Conservation (phyloP, 306 rosid genomes). For the Mimosa pudica region DNA sequence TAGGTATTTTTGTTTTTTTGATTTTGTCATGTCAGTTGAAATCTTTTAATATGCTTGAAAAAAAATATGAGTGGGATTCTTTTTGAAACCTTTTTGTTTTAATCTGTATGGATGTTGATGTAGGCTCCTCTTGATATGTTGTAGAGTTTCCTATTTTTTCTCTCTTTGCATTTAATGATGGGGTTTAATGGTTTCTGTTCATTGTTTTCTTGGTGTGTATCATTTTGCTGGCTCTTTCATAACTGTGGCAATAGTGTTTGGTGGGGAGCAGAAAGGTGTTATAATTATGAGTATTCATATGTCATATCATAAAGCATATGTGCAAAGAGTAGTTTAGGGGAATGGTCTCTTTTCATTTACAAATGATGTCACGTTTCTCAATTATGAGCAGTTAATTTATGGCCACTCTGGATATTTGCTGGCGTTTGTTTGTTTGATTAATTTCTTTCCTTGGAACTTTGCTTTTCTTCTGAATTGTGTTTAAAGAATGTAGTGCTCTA, state of each 20-base stretch:
- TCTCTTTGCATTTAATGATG: conserved; percentile 46
- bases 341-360: conserved; percentile 55
- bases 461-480: conserved; percentile 25
- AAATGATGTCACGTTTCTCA: conserved; percentile 40
- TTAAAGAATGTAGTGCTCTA: conserved; percentile 24
- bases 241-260: conserved; percentile 42
- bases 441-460: not conserved
- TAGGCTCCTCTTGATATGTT: conserved; percentile 28
- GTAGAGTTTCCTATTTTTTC: conserved; percentile 31
- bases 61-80: not conserved
- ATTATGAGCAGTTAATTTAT: conserved; percentile 36
- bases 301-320: conserved; percentile 39
- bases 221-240: conserved; percentile 24
- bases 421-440: conserved; percentile 1
- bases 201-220: not conserved
- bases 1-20: conserved; percentile 46
- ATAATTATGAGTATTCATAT: conserved; percentile 4
- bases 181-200: conserved; percentile 34
- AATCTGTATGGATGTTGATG: conserved; percentile 23
- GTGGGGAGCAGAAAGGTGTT: conserved; percentile 47
- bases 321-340: conserved; percentile 43
- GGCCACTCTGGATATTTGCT: conserved; percentile 37
- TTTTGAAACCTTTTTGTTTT: not conserved
- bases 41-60: not conserved
- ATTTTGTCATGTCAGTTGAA: conserved; percentile 1